Base-by-base conservation (phyloP, 371 early-diverging fungal genomes). In the Mortierella sp. region DNA sequence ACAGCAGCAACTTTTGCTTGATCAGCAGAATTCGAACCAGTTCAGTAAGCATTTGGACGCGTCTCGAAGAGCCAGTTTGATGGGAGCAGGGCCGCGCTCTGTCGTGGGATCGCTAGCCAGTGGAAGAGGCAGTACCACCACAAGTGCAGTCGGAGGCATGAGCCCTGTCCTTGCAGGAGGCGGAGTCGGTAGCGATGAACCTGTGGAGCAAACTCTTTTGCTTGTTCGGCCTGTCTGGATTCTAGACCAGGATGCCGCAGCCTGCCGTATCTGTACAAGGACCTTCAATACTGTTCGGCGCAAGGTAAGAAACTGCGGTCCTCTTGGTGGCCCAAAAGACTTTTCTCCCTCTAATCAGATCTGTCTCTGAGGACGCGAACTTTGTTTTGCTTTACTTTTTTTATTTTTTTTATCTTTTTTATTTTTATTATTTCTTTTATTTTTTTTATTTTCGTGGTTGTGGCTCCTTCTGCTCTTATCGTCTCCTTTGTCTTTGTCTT, bases 261-360 rank as follows among this genome's bases (percentile, higher is more conserved):
- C 65, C 26, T 78, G 78, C 30, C 50, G 39, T 28, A 78, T 65
- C 32, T 78, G 78, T 48, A 30, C 61, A 2, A 56, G 63, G 30
- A 59, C 62, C 17, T 78, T 78, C 62, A 78, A 61, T 44, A 56
- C 78, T 19, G 66, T 78, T 32, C 70, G 78, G 9, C 78, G 78
- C 37, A 78, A 78, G 78, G 78, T 78, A 78, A 48, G 19, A 49
- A 39, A 34, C 7, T 34, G 37, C 37, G 7, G 11, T 34, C 37
- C 14, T 7, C 37, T 1, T 34, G 37, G 37, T 11, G 27, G 39
- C 8, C 14, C 6, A 26, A 46, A 5, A 15, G 14, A 17, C n/a
- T n/a, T n/a, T n/a, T n/a, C n/a, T n/a, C n/a, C n/a, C n/a, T n/a
- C n/a, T n/a, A n/a, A n/a, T n/a, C n/a, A n/a, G n/a, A n/a, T n/a